These are phyloP conservation scores for Sugiyamaella marilandica DNA, from an alignment of 805 yeast species.

Conservation along the genomic window DNA sequence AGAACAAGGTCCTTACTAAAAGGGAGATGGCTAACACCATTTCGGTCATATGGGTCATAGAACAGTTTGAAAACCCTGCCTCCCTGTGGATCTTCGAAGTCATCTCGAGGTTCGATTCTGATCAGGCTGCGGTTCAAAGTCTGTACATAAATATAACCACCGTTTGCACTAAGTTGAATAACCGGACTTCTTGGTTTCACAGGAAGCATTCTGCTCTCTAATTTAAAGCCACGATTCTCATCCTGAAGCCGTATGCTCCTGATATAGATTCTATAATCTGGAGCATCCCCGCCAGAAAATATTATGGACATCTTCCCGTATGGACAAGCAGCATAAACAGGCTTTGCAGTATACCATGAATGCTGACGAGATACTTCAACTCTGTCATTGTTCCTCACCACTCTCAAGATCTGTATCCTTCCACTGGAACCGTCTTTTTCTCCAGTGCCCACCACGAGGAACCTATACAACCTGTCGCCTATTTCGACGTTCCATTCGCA, in stretches of 20 bases:
- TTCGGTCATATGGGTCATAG: constrained; percentile 2
- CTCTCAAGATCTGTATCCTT: constrained; percentile 12
- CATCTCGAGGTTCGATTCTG: background rate
- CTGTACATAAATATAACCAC: constrained; percentile 8
- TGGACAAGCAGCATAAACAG: constrained; percentile 2
- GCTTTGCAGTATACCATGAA: constrained; percentile 9
- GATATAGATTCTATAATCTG: background rate
- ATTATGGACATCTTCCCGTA: constrained; percentile 1
- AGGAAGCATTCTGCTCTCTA: background rate
- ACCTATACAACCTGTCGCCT: constrained; percentile 9
- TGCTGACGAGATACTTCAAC: constrained; percentile 11
- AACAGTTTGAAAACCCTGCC: background rate
- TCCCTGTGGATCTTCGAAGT: background rate
- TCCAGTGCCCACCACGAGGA: constrained; percentile 16
- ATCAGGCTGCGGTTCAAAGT: constrained; percentile 1
- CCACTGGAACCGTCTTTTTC: constrained; percentile 1
- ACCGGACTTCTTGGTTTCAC: constrained; percentile 10
- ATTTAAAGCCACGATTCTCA: background rate
- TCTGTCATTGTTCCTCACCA: constrained; percentile 8
- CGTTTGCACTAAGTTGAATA: constrained; percentile 8
- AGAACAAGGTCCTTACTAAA: constrained; percentile 1
- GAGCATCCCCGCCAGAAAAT: background rate
- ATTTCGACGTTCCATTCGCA: constrained; percentile 16
- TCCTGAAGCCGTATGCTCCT: background rate
- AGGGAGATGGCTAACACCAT: background rate